Evolutionary conservation across 1,284 basidiomycete genomes (phyloP).

Genomic region (Cryptococcus hybrid): DNA sequence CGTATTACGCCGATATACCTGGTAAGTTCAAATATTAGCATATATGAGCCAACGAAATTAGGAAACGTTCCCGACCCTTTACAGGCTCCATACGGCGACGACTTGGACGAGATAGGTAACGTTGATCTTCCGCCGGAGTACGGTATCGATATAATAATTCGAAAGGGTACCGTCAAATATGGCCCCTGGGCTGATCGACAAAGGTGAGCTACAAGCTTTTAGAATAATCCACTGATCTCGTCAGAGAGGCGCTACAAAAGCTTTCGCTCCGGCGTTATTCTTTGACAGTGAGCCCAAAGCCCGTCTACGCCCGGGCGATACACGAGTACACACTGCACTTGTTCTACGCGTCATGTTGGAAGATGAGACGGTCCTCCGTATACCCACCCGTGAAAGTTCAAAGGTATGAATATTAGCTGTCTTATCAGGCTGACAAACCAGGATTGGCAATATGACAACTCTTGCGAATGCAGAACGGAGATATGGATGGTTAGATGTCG

Average conservation of each 20-base stretch:
- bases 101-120: constrained; percentile 71
- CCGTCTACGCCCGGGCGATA: constrained; percentile 68
- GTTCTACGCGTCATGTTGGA: constrained; percentile 75
- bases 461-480: constrained; percentile 55
- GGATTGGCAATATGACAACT: constrained; percentile 37
- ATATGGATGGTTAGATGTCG: constrained; percentile 65
- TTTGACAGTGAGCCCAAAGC: constrained; percentile 61
- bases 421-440: constrained; percentile 4
- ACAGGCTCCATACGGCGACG: constrained; percentile 52
- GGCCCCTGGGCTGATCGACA: constrained; percentile 95
- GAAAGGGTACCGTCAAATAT: constrained; percentile 72
- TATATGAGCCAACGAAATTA: too few species aligned
- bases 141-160: constrained; percentile 78
- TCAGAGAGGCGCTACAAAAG: constrained; percentile 66
- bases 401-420: constrained; percentile 25
- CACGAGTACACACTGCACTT: constrained; percentile 73
- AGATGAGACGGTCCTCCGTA: constrained; percentile 68
- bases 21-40: constrained; percentile 22
- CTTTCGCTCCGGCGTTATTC: constrained; percentile 78
- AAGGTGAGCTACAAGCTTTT: constrained; percentile 54
- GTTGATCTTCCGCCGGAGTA: constrained; percentile 86
- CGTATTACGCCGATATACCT: constrained; percentile 73
- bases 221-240: background rate
- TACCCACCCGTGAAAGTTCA: constrained; percentile 77
- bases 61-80: constrained; percentile 31